phyloP scores from a whole-genome alignment of 2,329 filamentous ascomycete species.

The Pestalotiopsis sp. region DNA sequence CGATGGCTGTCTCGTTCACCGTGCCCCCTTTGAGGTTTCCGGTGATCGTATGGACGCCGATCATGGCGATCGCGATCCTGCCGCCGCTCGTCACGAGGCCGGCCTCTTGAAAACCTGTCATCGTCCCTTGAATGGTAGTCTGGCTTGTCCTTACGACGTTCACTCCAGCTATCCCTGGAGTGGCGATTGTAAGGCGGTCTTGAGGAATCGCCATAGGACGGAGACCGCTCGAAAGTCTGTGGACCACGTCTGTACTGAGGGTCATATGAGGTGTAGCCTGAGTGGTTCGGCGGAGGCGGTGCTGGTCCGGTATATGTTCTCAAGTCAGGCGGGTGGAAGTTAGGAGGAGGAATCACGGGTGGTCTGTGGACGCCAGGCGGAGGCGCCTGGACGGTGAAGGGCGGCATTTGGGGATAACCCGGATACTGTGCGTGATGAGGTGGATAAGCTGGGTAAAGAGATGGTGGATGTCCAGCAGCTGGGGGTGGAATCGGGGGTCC shows the following conservation, averaged over 20 bases:
- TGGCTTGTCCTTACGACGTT: not conserved
- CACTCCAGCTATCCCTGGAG: constrained; percentile 6
- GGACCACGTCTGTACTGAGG: not conserved
- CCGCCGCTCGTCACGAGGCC: not conserved
- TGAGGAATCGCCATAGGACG: not conserved
- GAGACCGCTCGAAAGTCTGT: constrained; percentile 1
- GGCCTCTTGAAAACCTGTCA: not conserved
- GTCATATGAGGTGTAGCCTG: not conserved
- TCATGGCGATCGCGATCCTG: constrained; percentile 1
- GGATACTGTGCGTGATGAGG: not conserved
- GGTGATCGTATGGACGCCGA: constrained; percentile 1
- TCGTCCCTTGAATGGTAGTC: not conserved
- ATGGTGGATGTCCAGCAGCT: not conserved
- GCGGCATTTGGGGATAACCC: not conserved
- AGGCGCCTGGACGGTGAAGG: not conserved
- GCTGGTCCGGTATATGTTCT: not conserved
- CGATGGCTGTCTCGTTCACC: not conserved
- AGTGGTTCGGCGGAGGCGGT: constrained; percentile 3
- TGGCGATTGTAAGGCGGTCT: constrained; percentile 1
- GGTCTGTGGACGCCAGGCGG: constrained; percentile 4
- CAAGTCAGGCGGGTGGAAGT: constrained; percentile 1
- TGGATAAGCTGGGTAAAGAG: not conserved
- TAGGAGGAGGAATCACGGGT: constrained; percentile 1
- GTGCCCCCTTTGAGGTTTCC: not conserved
- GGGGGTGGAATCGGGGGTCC: not conserved